A percentile compares a stretch with the other conserved stretches of the same genome.
phyloP scores from a whole-genome alignment of 495 filamentous ascomycete genomes.

The Lichina pygmaea region DNA sequence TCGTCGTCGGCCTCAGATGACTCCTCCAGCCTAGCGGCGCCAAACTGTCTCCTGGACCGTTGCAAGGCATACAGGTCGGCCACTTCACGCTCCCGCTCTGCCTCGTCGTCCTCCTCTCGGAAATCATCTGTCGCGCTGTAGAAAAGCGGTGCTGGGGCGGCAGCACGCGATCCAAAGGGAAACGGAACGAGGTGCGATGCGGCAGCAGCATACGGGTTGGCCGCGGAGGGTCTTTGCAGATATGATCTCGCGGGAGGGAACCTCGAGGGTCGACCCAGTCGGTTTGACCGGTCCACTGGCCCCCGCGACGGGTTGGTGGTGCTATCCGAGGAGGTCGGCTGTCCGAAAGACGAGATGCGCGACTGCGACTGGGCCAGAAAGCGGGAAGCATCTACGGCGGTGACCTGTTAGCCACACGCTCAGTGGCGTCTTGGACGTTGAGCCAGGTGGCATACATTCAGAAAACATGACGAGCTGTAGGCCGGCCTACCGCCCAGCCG shows the following conservation, averaged over 20 bases:
- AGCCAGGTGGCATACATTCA: too few relatives aligned
- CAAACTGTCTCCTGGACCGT: conserved; percentile 66
- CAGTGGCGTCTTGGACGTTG: too few relatives aligned
- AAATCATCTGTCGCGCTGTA: conserved; percentile 64
- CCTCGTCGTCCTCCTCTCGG: conserved; percentile 69
- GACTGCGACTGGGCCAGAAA: conserved; percentile 97
- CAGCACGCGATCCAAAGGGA: conserved; percentile 48
- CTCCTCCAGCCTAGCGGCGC: conserved; percentile 47
- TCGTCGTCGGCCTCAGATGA: conserved; percentile 58
- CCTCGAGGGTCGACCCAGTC: conserved; percentile 17
- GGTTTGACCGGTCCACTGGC: conserved; percentile 19
- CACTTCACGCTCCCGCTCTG: conserved; percentile 73
- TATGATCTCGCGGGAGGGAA: conserved; percentile 22
- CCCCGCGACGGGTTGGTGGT: conserved; percentile 19
- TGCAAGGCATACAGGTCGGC: conserved; percentile 84
- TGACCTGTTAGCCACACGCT: too few relatives aligned
- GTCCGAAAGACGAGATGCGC: conserved; percentile 37
- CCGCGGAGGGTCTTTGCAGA: conserved; percentile 19
- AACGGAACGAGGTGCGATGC: conserved; percentile 44
- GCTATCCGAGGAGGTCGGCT: conserved; percentile 18
- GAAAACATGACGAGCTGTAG: too few relatives aligned
- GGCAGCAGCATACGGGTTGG: conserved; percentile 45
- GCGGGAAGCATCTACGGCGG: conserved; percentile 59
- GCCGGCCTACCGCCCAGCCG: too few relatives aligned
- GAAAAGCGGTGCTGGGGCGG: conserved; percentile 63